A percentile compares a stretch with the other conserved stretches of the same genome.
Conservation (phyloP, 176 grass and related monocot genomes). For the Cenchrus fungigraminus region DNA sequence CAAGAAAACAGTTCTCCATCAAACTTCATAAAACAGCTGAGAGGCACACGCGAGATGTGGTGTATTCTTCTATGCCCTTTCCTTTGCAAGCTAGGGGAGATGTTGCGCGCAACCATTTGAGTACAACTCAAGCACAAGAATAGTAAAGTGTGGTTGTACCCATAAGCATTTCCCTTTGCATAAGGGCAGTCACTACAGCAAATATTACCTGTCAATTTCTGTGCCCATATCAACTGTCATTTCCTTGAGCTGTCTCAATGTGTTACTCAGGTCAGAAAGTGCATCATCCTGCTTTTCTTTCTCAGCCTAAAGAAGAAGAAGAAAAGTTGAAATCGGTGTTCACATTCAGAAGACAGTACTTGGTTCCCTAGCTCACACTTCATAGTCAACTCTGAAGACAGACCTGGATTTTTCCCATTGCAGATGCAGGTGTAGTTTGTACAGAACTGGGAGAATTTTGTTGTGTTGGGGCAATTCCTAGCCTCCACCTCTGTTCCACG, state of each 20-base stretch:
- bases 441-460: constrained; percentile 40
- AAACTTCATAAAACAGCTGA: not conserved
- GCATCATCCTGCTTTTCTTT: constrained; percentile 76
- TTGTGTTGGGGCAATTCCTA: constrained; percentile 55
- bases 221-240: constrained; percentile 84
- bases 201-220: constrained; percentile 69
- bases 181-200: constrained; percentile 2
- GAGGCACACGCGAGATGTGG: not conserved
- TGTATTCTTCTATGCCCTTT: not conserved
- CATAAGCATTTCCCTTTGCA: not conserved
- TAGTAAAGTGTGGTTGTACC: not conserved
- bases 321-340: not conserved
- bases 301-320: constrained; percentile 50
- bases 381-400: constrained; percentile 24
- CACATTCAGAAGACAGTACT: not conserved
- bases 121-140: not conserved
- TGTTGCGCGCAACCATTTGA: not conserved
- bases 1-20: constrained; percentile 3
- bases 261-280: constrained; percentile 67
- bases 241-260: constrained; percentile 67
- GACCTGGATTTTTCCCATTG: constrained; percentile 71
- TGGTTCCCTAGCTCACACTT: not conserved
- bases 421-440: constrained; percentile 45
- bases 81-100: not conserved
- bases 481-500: constrained; percentile 57